Conservation (phyloP, 768 basidiomycete species). For the Lactarius vividus region DNA sequence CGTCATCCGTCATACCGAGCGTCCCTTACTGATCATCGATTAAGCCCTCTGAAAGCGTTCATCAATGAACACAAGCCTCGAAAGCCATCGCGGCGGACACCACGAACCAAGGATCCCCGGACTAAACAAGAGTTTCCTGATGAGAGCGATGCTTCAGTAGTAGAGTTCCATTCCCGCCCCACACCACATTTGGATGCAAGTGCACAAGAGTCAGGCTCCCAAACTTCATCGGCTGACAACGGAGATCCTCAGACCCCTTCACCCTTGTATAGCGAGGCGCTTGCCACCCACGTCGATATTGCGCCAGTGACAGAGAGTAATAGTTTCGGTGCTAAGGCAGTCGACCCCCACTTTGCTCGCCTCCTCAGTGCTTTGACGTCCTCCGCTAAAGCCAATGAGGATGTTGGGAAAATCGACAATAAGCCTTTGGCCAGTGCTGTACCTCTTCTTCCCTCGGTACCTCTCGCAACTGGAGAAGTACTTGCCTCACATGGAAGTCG, state of each 20-base stretch:
- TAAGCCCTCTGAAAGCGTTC: conserved; percentile 62
- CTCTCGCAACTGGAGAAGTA: neutral
- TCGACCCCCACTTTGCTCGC: conserved; percentile 72
- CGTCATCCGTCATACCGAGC: conserved; percentile 8
- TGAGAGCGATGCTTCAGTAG: conserved; percentile 33
- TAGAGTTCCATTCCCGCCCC: conserved; percentile 24
- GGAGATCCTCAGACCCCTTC: conserved; percentile 63
- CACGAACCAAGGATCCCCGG: conserved; percentile 30
- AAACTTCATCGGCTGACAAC: conserved; percentile 59
- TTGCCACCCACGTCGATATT: conserved; percentile 34
- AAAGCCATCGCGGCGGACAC: conserved; percentile 40
- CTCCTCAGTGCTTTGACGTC: conserved; percentile 60
- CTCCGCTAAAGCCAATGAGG: conserved; percentile 39
- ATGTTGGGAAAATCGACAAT: conserved; percentile 3
- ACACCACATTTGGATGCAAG: conserved; percentile 35
- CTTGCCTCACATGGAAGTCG: conserved; percentile 1
- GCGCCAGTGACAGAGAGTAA: conserved; percentile 35
- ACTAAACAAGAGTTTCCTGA: conserved; percentile 28
- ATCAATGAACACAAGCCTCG: conserved; percentile 63
- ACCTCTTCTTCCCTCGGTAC: neutral
- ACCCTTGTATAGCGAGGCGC: conserved; percentile 50
- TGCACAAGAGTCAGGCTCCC: conserved; percentile 64
- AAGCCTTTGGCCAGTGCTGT: neutral
- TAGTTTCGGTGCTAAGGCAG: conserved; percentile 34
- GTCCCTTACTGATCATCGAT: conserved; percentile 19